Conservation (phyloP, 106 monocot genomes). For the Vanilla planifolia region DNA sequence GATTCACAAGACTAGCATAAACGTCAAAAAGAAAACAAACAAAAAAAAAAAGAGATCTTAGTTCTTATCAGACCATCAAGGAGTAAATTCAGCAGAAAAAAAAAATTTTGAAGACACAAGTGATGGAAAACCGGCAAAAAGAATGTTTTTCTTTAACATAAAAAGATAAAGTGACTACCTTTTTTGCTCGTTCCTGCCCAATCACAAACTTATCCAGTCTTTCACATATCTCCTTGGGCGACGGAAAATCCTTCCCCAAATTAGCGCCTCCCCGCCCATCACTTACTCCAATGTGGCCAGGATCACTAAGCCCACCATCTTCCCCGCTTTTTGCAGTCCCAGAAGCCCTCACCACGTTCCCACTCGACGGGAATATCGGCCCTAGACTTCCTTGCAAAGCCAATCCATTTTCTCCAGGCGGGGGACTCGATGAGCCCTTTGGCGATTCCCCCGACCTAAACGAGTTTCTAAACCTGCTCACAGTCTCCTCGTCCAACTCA, state of each 20-base stretch:
- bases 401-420: slow-evolving; percentile 17
- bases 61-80: no score
- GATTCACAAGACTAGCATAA: no score
- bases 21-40: no score
- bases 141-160: neutral
- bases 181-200: slow-evolving; percentile 59
- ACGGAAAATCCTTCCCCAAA: slow-evolving; percentile 44
- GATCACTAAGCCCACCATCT: slow-evolving; percentile 14
- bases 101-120: no score
- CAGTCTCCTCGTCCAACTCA: slow-evolving; percentile 9
- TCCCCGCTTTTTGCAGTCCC: neutral
- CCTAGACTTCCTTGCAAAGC: neutral
- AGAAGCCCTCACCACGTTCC: slow-evolving; percentile 10
- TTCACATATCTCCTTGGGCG: slow-evolving; percentile 48
- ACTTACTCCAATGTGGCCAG: slow-evolving; percentile 3
- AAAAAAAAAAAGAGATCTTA: no score
- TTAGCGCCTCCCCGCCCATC: slow-evolving; percentile 26
- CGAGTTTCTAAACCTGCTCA: slow-evolving; percentile 17
- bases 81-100: no score
- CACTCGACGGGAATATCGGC: neutral
- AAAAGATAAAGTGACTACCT: slow-evolving; percentile 20
- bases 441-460: slow-evolving; percentile 37
- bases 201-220: slow-evolving; percentile 59
- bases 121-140: no score
- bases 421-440: slow-evolving; percentile 21